These are phyloP conservation scores for Claviceps humidiphila DNA, from an alignment of 2,329 filamentous ascomycete species.

Conservation along the genomic window DNA sequence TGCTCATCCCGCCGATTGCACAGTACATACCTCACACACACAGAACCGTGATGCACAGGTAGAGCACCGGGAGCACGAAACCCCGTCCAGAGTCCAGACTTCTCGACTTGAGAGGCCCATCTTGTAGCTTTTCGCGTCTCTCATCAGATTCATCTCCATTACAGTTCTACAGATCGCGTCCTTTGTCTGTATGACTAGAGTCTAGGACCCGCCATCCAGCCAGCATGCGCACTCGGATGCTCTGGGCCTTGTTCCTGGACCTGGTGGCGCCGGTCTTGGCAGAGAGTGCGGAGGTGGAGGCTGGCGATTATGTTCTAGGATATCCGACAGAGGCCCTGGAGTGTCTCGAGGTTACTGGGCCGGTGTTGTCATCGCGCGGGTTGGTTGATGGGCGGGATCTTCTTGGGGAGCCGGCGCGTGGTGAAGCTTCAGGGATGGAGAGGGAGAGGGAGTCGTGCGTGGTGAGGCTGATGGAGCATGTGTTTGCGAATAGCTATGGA, in stretches of 20 bases:
- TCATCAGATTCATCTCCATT: no score
- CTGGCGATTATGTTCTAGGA: not conserved
- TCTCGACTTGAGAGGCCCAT: no score
- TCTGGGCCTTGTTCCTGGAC: not conserved
- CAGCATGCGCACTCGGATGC: not conserved
- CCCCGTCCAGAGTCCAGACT: no score
- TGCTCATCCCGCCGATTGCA: no score
- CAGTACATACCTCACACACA: no score
- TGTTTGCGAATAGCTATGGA: slow-evolving; percentile 63
- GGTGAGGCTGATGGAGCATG: slow-evolving; percentile 53
- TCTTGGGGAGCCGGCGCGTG: not conserved
- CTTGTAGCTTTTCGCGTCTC: no score
- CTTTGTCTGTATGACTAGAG: not conserved
- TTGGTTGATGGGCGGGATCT: slow-evolving; percentile 8
- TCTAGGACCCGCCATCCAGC: not conserved
- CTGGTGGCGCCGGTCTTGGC: not conserved
- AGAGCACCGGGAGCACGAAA: no score
- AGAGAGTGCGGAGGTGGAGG: not conserved
- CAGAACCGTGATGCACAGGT: no score
- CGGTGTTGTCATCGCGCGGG: slow-evolving; percentile 40
- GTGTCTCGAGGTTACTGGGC: slow-evolving; percentile 57
- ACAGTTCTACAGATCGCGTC: no score
- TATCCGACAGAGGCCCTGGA: slow-evolving; percentile 19
- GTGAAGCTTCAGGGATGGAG: no score
- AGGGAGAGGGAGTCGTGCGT: slow-evolving; percentile 24